Evolutionary conservation across 495 filamentous ascomycete genomes (phyloP), one percentile per base, ranked within the genome.

Genomic region (Aspergillus coremiiformis): DNA sequence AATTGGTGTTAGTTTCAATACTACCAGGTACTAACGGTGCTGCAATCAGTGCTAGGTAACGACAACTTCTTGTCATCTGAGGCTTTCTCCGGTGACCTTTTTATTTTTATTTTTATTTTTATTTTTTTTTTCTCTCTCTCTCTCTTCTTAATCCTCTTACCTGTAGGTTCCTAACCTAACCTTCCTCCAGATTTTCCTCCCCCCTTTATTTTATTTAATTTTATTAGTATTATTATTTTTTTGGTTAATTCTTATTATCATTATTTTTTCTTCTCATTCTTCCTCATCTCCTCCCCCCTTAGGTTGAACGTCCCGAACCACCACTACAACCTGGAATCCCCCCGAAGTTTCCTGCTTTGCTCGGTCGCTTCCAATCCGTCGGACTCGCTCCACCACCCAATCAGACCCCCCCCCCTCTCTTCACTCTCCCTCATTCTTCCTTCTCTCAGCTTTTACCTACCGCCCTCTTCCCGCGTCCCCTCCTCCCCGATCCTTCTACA

Each of bases 341-440:
- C 43, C 55, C 54, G 56, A 57, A 59, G 57, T 53, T 56, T 62
- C 52, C 37, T 56, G 44, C 52, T 42, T 58, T 47, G 55, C 55
- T 64, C 58, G 55, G 61, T 60, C 58, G 55, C 61, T 61, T 64
- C 57, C n/a, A n/a, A n/a, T n/a, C n/a, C 55, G 57, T 53, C 53
- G 39, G 51, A 30, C 51, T 59, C 59, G 56, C 54, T 62, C 58
- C 59, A 59, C 59, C n/a, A 58, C 47, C 54, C 56, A 59, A 59
- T 62, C 54, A 49, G 44, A 44, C 60, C 52, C 52, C 54, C 52
- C 29, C 39, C 44, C 41, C 54, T 44, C 30, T 29, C 47, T 20
- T 47, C 48, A 23, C 39, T 57, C 52, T 47, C 55, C 51, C 39
- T 59, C 54, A 56, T 43, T 43, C 51, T 48, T 47, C 48, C n/a